Percentiles rank a stretch among this genome's conserved stretches.
phyloP scores from a whole-genome alignment of 2,329 filamentous ascomycete species.

The Plectosphaerella sp. region DNA sequence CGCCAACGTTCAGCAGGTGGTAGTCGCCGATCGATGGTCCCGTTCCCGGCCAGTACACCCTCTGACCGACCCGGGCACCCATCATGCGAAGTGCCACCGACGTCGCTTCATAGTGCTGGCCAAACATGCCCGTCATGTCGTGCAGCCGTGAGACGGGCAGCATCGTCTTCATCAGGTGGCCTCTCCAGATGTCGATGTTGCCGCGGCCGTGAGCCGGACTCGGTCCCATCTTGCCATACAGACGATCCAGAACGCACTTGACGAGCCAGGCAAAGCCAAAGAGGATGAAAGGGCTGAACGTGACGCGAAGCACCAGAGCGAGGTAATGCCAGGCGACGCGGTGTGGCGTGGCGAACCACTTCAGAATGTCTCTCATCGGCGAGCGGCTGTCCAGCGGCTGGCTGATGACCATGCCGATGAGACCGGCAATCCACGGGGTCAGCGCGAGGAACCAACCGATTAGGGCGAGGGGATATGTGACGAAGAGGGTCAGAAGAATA shows the following conservation, averaged over 20 bases:
- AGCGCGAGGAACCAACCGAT: slow-evolving; percentile 36
- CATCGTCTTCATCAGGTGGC: slow-evolving; percentile 36
- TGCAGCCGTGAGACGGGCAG: slow-evolving; percentile 39
- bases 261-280: slow-evolving; percentile 36
- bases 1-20: slow-evolving; percentile 49
- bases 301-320: slow-evolving; percentile 34
- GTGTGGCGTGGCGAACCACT: slow-evolving; percentile 43
- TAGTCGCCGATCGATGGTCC: slow-evolving; percentile 50
- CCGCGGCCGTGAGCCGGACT: slow-evolving; percentile 23
- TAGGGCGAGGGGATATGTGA: slow-evolving; percentile 36
- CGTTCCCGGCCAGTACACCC: slow-evolving; percentile 54
- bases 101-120: slow-evolving; percentile 51
- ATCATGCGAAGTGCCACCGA: slow-evolving; percentile 44
- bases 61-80: slow-evolving; percentile 46
- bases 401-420: slow-evolving; percentile 61
- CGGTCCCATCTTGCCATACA: slow-evolving; percentile 32
- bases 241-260: slow-evolving; percentile 32
- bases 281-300: slow-evolving; percentile 37
- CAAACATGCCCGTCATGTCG: slow-evolving; percentile 45
- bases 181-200: slow-evolving; percentile 37
- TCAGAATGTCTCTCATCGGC: slow-evolving; percentile 34
- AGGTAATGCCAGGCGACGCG: slow-evolving; percentile 47
- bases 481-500: slow-evolving; percentile 35
- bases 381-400: slow-evolving; percentile 25
- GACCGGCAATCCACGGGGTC: slow-evolving; percentile 38